These are phyloP conservation scores for Gomphus sp. DNA, from an alignment of 1,284 basidiomycete genomes.

Conservation along the genomic window DNA sequence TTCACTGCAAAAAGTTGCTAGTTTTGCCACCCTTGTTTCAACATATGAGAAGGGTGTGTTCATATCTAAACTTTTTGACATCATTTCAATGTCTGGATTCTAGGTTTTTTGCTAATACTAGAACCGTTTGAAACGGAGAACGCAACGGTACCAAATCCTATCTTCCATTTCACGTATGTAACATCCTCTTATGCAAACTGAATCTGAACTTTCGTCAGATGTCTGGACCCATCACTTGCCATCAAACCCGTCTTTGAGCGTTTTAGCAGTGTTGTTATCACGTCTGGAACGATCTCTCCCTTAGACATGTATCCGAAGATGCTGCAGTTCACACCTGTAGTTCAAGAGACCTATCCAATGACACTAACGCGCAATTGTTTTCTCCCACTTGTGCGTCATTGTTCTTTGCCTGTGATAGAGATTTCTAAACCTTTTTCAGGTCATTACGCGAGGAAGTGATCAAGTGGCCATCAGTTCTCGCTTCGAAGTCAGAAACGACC, in stretches of 20 bases:
- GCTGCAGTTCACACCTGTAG: constrained; percentile 95
- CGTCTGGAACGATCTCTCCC: constrained; percentile 96
- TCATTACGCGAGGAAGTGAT: constrained; percentile 96
- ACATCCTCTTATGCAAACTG: not conserved
- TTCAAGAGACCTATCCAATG: constrained; percentile 98
- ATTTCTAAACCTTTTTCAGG: constrained; percentile 35
- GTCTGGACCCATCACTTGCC: constrained; percentile 94
- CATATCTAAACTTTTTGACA: not conserved
- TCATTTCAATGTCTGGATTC: constrained; percentile 8
- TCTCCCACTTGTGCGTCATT: constrained; percentile 72
- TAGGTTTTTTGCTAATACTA: constrained; percentile 93
- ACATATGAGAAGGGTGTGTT: constrained; percentile 91
- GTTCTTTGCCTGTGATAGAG: not conserved
- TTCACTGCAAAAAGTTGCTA: constrained; percentile 90
- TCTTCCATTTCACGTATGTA: constrained; percentile 90
- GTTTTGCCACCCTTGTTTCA: constrained; percentile 93
- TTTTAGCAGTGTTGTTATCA: constrained; percentile 98
- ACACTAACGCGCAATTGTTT: constrained; percentile 96
- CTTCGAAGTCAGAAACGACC: constrained; percentile 98
- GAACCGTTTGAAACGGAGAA: constrained; percentile 99
- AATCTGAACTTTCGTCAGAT: constrained; percentile 37
- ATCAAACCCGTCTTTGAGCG: constrained; percentile 98
- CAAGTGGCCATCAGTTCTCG: constrained; percentile 99
- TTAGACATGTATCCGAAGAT: constrained; percentile 99
- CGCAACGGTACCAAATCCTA: constrained; percentile 96